Percentiles rank a stretch among this genome's conserved stretches.
Evolutionary conservation across 176 grass and related monocot species (phyloP).

Genomic region (Avena insularis): DNA sequence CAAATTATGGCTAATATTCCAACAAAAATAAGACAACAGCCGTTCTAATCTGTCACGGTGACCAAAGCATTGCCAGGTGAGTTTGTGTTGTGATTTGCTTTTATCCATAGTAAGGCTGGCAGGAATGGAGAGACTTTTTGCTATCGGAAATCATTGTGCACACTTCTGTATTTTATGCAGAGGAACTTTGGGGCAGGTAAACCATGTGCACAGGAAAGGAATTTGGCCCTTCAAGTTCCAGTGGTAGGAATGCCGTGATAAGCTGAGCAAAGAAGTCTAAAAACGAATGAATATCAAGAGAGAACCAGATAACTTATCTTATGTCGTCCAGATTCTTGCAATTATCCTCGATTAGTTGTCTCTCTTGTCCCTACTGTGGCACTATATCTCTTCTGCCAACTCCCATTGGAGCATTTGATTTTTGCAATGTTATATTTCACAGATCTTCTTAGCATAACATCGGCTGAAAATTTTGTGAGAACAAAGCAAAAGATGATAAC

Average conservation of each 20-base stretch:
- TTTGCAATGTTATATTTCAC: background rate
- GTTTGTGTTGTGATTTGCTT: conserved; percentile 23
- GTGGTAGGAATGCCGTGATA: background rate
- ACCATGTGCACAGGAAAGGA: conserved; percentile 28
- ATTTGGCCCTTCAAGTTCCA: conserved; percentile 1
- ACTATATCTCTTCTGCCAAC: background rate
- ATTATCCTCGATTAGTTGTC: conserved; percentile 22
- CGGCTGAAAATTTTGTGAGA: conserved; percentile 14
- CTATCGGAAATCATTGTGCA: conserved; percentile 11
- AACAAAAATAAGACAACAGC: conserved; percentile 26
- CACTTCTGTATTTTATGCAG: conserved; percentile 18
- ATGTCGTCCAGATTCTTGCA: background rate
- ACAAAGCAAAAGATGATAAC: background rate
- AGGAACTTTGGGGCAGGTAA: conserved; percentile 33
- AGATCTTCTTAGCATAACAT: background rate
- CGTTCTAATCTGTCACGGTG: conserved; percentile 19
- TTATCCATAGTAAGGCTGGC: conserved; percentile 12
- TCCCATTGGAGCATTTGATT: background rate
- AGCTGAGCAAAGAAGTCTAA: background rate
- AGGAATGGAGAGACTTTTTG: conserved; percentile 9
- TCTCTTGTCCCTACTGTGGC: background rate
- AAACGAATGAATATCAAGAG: background rate
- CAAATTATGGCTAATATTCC: too few relatives aligned
- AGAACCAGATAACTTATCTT: background rate
- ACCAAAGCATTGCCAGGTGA: conserved; percentile 28